These are phyloP conservation scores for Boletus insuetus DNA, from an alignment of 768 basidiomycete species.

Conservation along the genomic window DNA sequence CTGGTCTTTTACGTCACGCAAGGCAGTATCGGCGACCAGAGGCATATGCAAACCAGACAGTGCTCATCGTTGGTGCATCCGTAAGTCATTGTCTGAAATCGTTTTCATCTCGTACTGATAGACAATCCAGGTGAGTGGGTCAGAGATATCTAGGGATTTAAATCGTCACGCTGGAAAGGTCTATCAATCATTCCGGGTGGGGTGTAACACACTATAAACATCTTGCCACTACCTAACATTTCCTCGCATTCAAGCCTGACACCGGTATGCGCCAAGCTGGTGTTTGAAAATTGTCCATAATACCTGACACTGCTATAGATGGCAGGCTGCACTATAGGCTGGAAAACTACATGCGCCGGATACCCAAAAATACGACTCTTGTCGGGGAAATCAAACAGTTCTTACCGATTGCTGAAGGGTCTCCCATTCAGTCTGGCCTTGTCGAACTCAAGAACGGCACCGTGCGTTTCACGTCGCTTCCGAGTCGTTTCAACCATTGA, in stretches of 20 bases:
- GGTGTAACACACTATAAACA: background rate
- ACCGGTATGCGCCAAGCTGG: background rate
- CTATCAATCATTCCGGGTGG: constrained; percentile 8
- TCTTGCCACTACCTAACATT: background rate
- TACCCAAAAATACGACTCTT: constrained; percentile 10
- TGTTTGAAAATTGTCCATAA: background rate
- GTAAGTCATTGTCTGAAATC: background rate
- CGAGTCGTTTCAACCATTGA: too few relatives aligned
- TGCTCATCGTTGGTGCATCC: constrained; percentile 39
- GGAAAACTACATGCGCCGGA: background rate
- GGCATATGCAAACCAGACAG: constrained; percentile 34
- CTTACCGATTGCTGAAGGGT: constrained; percentile 1
- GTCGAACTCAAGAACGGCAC: constrained; percentile 15
- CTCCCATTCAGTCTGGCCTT: constrained; percentile 10
- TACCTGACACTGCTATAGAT: background rate
- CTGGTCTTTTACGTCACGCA: constrained; percentile 36
- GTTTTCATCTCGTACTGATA: background rate
- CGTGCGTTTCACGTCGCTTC: background rate
- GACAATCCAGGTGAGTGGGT: constrained; percentile 2
- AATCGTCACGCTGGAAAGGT: background rate
- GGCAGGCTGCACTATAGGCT: background rate
- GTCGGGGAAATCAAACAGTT: constrained; percentile 13
- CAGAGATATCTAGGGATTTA: constrained; percentile 8
- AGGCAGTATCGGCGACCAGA: constrained; percentile 43
- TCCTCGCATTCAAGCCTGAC: background rate